Evolutionary conservation across 1,284 basidiomycete species (phyloP).

Genomic region (Cystobasidium pallidum): DNA sequence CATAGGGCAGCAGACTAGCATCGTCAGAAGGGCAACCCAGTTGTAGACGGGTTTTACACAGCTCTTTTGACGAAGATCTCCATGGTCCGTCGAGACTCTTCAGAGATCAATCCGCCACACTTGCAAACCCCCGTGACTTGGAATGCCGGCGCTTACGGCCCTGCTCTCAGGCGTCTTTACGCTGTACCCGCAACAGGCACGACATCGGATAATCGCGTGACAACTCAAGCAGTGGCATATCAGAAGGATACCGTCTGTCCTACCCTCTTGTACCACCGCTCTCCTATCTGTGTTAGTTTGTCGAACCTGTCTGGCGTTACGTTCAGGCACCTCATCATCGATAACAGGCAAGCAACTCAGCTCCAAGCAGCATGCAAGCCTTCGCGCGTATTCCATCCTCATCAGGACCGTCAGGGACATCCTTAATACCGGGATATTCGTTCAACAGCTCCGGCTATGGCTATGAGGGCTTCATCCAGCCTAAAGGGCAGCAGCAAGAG

Average conservation of each 20-base stretch:
- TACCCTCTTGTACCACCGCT: too few relatives aligned
- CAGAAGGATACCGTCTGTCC: too few relatives aligned
- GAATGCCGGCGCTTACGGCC: too few relatives aligned
- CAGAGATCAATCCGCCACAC: not conserved
- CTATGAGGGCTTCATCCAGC: constrained; percentile 38
- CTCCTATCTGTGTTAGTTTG: not conserved
- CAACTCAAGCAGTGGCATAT: not conserved
- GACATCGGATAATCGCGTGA: not conserved
- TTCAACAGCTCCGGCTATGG: constrained; percentile 39
- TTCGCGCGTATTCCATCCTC: constrained; percentile 39
- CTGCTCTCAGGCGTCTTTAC: too few relatives aligned
- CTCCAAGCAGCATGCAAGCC: constrained; percentile 15
- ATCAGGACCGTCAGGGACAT: constrained; percentile 13
- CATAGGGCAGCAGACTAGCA: constrained; percentile 25
- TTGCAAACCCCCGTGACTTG: not conserved
- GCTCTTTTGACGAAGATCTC: too few relatives aligned
- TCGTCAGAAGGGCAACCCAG: too few relatives aligned
- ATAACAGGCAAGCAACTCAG: not conserved
- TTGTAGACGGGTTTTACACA: too few relatives aligned
- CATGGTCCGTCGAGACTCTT: too few relatives aligned
- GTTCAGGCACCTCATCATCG: not conserved
- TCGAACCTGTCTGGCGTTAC: not conserved
- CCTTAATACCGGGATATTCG: constrained; percentile 37
- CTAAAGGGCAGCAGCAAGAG: constrained; percentile 17
- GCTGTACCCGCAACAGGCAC: not conserved